phyloP scores from a whole-genome alignment of 768 basidiomycete genomes.

The Trametes gibbosa region DNA sequence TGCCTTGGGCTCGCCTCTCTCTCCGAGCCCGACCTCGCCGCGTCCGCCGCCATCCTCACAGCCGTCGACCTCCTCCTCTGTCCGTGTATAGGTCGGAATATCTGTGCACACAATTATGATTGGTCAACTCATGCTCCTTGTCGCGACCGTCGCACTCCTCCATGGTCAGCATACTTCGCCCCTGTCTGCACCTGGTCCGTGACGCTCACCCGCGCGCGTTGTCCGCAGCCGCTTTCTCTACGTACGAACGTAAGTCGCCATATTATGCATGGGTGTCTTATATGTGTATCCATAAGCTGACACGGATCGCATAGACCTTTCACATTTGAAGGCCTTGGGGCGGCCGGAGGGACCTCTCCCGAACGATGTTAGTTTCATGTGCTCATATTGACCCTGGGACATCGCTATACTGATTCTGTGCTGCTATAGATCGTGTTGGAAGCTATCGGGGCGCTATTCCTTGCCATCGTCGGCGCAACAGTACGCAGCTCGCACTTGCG shows the following conservation, averaged over 20 bases:
- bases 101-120: conserved; percentile 4
- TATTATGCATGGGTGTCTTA: background rate
- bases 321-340: conserved; percentile 73
- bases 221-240: conserved; percentile 68
- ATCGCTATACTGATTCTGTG: background rate
- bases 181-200: background rate
- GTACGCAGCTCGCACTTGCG: conserved; percentile 65
- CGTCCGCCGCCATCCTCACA: background rate
- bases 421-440: conserved; percentile 61
- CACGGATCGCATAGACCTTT: conserved; percentile 51
- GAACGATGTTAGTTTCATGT: conserved; percentile 45
- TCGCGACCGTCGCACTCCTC: conserved; percentile 21
- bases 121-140: conserved; percentile 20
- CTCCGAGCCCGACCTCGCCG: background rate
- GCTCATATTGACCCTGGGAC: background rate
- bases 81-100: too few relatives aligned
- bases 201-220: background rate
- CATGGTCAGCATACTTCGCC: conserved; percentile 19
- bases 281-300: background rate
- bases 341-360: conserved; percentile 67
- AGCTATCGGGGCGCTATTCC: conserved; percentile 56
- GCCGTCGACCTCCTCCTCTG: background rate
- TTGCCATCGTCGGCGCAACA: conserved; percentile 74
- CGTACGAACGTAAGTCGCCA: conserved; percentile 67
- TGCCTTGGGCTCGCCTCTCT: background rate